phyloP scores from a whole-genome alignment of 1,284 basidiomycete species.

The Violaceomyces palustris region DNA sequence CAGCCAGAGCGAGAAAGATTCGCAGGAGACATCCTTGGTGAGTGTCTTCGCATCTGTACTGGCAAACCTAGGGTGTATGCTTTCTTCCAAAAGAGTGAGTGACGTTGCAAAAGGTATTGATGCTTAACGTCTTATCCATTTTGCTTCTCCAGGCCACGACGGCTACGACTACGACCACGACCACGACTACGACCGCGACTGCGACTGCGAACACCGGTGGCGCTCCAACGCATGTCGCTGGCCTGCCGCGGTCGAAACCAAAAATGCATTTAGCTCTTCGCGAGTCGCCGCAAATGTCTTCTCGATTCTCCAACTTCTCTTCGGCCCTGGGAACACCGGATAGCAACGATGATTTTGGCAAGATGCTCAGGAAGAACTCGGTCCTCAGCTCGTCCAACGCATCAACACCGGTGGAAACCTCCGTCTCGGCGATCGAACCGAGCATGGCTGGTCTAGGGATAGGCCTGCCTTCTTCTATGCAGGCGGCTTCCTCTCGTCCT shows the following conservation, averaged over 20 bases:
- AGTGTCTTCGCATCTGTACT: no score
- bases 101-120: conserved; percentile 6
- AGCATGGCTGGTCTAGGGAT: conserved; percentile 26
- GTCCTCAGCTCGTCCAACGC: no score
- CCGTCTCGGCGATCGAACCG: neutral
- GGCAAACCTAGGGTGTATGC: no score
- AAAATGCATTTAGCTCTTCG: conserved; percentile 21
- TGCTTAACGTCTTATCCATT: conserved; percentile 17
- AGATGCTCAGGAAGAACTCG: conserved; percentile 6
- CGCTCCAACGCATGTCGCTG: neutral
- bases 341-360: conserved; percentile 11
- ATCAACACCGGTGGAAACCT: neutral
- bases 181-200: neutral
- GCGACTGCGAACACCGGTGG: neutral
- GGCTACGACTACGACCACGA: neutral
- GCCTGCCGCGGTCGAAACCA: conserved; percentile 3
- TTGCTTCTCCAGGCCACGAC: neutral
- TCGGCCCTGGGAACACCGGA: conserved; percentile 26
- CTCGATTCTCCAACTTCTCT: conserved; percentile 38
- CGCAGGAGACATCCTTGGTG: no score
- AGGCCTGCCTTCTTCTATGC: conserved; percentile 15
- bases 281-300: conserved; percentile 19
- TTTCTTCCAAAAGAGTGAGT: neutral
- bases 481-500: neutral
- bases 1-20: conserved; percentile 1